phyloP scores from a whole-genome alignment of 2,329 filamentous ascomycete species.

The Colletotrichum navitas region DNA sequence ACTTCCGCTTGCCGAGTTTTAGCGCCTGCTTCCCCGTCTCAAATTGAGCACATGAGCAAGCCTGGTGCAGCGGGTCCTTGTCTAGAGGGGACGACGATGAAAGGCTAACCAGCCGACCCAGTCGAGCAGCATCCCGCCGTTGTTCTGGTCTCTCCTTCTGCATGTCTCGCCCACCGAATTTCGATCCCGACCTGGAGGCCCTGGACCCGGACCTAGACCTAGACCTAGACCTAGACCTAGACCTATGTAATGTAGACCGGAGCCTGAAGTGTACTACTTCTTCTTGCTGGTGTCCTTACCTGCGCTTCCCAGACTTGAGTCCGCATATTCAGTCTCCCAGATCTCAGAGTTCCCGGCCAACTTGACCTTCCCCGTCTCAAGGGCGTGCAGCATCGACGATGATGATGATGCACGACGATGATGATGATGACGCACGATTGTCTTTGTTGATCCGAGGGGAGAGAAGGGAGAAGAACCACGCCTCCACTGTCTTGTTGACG shows the following conservation, averaged over 20 bases:
- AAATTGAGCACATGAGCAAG: conserved; percentile 63
- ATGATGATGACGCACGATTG: neutral
- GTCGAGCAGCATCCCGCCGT: conserved; percentile 17
- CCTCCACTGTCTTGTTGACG: neutral
- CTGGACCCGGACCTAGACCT: conserved; percentile 3
- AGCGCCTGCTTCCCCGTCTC: conserved; percentile 56
- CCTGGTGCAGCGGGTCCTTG: conserved; percentile 56
- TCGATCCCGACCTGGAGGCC: neutral
- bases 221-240: neutral
- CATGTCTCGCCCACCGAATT: conserved; percentile 10
- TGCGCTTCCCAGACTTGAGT: neutral
- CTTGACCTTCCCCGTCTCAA: neutral
- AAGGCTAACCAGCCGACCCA: conserved; percentile 39
- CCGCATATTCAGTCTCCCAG: neutral
- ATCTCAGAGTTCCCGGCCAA: neutral
- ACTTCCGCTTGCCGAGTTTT: conserved; percentile 56
- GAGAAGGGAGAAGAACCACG: neutral
- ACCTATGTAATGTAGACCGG: neutral
- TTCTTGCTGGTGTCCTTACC: neutral
- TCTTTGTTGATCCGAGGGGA: neutral
- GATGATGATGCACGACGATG: neutral
- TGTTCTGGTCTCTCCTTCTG: conserved; percentile 6
- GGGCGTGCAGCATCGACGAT: neutral
- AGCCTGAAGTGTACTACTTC: neutral
- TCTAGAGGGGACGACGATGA: conserved; percentile 35